phyloP scores from a whole-genome alignment of 179 eudicot species.

The Drosera spatulata region DNA sequence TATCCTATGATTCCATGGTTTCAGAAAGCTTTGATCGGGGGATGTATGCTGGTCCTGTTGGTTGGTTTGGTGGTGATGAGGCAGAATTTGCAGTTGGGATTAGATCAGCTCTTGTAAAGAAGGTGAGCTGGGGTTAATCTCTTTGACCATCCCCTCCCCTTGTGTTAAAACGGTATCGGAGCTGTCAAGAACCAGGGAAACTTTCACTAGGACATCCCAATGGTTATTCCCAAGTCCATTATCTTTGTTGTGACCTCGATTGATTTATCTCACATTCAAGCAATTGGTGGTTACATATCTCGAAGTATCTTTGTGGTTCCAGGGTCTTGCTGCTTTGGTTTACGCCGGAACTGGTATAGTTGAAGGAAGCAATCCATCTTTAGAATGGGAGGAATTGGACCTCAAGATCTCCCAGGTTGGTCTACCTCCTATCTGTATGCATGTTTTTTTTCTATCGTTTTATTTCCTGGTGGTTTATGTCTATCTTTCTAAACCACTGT shows the following conservation, averaged over 20 bases:
- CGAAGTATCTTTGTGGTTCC: neutral
- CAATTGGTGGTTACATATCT: neutral
- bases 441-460: slow-evolving; percentile 3
- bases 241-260: too few species aligned
- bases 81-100: slow-evolving; percentile 97
- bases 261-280: neutral
- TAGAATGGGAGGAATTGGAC: slow-evolving; percentile 94
- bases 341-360: slow-evolving; percentile 98
- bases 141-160: neutral
- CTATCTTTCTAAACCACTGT: neutral
- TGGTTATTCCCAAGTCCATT: too few species aligned
- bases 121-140: slow-evolving; percentile 21
- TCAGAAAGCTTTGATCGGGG: slow-evolving; percentile 91
- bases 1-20: slow-evolving; percentile 2
- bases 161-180: neutral
- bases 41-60: slow-evolving; percentile 97
- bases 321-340: slow-evolving; percentile 69
- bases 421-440: neutral
- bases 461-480: too few species aligned
- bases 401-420: slow-evolving; percentile 89
- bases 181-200: neutral
- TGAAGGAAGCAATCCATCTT: slow-evolving; percentile 71
- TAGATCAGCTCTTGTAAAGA: slow-evolving; percentile 80
- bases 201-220: too few species aligned
- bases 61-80: slow-evolving; percentile 97